Base-by-base conservation (phyloP, 1,139 yeast genomes). In the Saccharomyces hybrid region DNA sequence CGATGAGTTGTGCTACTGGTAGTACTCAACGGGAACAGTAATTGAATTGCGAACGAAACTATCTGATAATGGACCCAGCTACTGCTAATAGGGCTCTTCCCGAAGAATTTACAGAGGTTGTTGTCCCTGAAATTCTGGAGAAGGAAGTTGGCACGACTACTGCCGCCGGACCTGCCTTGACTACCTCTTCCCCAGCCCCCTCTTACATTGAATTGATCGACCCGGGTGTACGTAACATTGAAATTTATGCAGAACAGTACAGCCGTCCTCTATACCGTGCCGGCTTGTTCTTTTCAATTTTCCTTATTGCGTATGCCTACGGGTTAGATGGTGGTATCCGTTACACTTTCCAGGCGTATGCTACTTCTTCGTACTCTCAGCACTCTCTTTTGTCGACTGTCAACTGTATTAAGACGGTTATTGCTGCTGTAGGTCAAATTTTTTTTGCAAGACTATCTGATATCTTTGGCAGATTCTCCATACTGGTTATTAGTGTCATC, bases 381-480 rank as follows among this genome's bases (percentile, higher is more conserved):
- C 88, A 83, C 66, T 80, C 89, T 5, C 71, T 84, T 56, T 69
- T 80, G 51, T 75, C 90, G 1, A 82, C 89, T 1, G 80, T 84
- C 50, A 79, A 80, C 59, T 84, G 82, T 52, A 78, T 83, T 56
- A 76, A 78, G 55, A 74, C 82, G 14, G 85, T 84, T 49, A 78
- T 83, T 49, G 86, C 84, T 46, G 88, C 88, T 47, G 89, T 86
- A n/a, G 78, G 86, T 26, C 86, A 83, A 66, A 83, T 87, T 3
- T 75, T 82, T 28, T 81, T 78, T 58, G 90, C 90, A 6, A 73
- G 88, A 59, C 72, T 84, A 41, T 78, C 88, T 8, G 89, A 85
- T 70, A 75, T 79, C 16, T 83, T 83, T 64, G 90, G 90, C 46
- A 78, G 91, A 63, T 68, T 82, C 49, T 83, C 83, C 58, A 70